These are phyloP conservation scores for Pyracantha coccinea DNA, from an alignment of 331 rosid species.

Conservation along the genomic window DNA sequence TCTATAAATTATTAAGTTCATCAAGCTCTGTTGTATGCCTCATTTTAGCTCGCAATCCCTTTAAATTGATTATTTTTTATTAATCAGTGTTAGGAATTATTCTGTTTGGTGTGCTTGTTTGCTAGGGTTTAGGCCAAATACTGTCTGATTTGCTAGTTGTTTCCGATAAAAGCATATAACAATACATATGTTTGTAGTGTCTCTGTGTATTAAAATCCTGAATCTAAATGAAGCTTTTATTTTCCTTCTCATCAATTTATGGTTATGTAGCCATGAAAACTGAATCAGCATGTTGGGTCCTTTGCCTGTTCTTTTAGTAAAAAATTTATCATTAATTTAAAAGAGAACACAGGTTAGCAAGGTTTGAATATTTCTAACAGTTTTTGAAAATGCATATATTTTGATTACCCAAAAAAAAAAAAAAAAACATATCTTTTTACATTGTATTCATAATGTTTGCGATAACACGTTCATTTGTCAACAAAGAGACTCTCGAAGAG, in stretches of 20 bases:
- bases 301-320: not conserved
- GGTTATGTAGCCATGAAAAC: not conserved
- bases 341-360: not conserved
- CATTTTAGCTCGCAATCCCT: no score
- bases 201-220: not conserved
- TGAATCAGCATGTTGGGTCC: not conserved
- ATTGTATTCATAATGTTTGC: not conserved
- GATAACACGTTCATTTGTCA: not conserved
- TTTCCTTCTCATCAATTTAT: not conserved
- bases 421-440: not conserved
- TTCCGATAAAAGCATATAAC: not conserved
- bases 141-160: no score
- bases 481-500: not conserved
- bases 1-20: not conserved
- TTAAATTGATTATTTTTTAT: no score
- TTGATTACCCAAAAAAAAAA: no score
- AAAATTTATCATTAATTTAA: not conserved
- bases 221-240: not conserved
- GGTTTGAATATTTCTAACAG: not conserved
- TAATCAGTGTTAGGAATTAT: no score
- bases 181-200: not conserved
- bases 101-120: no score
- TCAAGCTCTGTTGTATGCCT: no score
- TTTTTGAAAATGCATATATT: not conserved
- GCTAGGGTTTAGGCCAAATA: no score